Conservation (phyloP, 2,329 filamentous ascomycete species). For the Beauveria sp. region DNA sequence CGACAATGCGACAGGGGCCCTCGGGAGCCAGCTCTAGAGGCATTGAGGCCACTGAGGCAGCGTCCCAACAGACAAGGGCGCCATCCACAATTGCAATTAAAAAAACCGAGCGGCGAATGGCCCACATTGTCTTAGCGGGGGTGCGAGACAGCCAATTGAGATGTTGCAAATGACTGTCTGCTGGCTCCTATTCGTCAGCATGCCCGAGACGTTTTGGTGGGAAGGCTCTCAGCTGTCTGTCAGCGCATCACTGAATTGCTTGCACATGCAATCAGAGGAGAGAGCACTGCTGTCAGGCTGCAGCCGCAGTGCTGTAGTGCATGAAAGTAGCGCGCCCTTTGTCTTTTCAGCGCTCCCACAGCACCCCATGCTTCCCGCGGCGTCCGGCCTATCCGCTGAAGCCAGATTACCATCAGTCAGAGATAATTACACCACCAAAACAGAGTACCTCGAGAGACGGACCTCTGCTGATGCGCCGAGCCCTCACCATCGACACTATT, state of each 20-base stretch:
- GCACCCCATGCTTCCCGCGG: neutral
- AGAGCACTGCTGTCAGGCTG: neutral
- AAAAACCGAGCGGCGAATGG: neutral
- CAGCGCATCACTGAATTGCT: too few relatives aligned
- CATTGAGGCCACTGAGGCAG: neutral
- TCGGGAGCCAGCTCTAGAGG: neutral
- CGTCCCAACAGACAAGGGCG: neutral
- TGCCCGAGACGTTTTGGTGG: neutral
- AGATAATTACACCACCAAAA: neutral
- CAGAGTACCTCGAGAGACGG: neutral
- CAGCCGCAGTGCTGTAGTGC: neutral
- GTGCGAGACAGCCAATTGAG: neutral
- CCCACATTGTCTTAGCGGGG: slow-evolving; percentile 1
- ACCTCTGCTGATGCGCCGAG: neutral
- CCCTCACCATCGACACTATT: neutral
- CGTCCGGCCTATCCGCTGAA: neutral
- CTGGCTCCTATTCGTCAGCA: slow-evolving; percentile 3
- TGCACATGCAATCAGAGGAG: neutral
- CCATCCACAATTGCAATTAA: slow-evolving; percentile 8
- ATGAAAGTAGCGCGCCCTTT: neutral
- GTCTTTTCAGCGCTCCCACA: neutral
- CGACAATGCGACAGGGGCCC: neutral
- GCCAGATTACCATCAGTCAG: neutral
- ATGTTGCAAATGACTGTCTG: neutral
- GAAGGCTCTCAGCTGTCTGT: neutral